phyloP scores from a whole-genome alignment of 2,329 filamentous ascomycete genomes.

The Apiospora kogelbergensis region DNA sequence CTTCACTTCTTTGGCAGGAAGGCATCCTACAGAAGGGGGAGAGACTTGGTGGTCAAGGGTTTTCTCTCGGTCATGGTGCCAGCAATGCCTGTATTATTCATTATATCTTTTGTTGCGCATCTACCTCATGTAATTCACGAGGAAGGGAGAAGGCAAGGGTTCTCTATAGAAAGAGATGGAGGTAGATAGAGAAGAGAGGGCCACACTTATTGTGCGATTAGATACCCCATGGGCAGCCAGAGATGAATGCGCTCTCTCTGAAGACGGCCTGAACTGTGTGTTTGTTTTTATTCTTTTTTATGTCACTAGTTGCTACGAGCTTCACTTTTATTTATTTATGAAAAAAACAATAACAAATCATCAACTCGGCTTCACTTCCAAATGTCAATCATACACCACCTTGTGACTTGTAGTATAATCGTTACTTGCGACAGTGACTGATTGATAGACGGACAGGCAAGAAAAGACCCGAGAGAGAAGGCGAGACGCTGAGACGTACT shows the following conservation, averaged over 20 bases:
- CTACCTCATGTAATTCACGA: constrained; percentile 1
- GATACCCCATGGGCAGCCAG: constrained; percentile 2
- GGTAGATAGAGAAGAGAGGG: neutral
- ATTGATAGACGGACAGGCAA: neutral
- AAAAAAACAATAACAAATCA: neutral
- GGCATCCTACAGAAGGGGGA: neutral
- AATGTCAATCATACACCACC: neutral
- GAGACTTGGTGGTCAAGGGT: neutral
- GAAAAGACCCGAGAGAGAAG: neutral
- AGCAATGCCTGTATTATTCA: neutral
- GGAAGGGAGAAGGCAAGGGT: neutral
- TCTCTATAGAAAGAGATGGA: neutral
- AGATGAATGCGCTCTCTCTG: constrained; percentile 5
- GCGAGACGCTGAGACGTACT: neutral
- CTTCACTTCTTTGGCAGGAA: constrained; percentile 1
- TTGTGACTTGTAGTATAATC: neutral
- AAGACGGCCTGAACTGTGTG: neutral
- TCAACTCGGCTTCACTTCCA: neutral
- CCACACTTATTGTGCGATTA: neutral
- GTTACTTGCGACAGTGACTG: neutral
- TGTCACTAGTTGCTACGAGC: neutral
- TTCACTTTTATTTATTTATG: neutral
- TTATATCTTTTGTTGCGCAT: neutral
- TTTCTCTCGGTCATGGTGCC: neutral
- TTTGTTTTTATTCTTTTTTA: neutral